phyloP scores from a whole-genome alignment of 441 rosid species.

The Populus hybrid region DNA sequence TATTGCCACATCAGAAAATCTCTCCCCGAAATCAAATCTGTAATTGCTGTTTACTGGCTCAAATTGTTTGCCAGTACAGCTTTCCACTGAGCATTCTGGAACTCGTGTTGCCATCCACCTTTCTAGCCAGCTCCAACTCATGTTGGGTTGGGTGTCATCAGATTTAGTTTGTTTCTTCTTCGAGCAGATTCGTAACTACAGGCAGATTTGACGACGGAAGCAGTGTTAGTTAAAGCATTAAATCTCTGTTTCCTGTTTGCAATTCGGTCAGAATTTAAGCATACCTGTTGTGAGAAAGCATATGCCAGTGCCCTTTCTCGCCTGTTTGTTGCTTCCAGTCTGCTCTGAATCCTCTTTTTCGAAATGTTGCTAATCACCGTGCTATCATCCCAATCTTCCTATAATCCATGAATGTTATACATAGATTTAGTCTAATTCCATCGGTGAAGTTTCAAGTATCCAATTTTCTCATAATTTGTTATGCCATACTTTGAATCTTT shows the following conservation, averaged over 20 bases:
- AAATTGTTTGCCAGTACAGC: conserved; percentile 22
- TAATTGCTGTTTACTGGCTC: conserved; percentile 27
- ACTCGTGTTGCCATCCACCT: conserved; percentile 87
- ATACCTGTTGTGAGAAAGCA: conserved; percentile 91
- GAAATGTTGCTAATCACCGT: conserved; percentile 73
- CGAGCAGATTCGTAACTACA: conserved; percentile 64
- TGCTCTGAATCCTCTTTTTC: conserved; percentile 59
- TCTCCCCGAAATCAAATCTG: conserved; percentile 26
- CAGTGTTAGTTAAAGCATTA: background rate
- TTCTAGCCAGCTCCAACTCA: conserved; percentile 87
- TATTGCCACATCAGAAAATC: conserved; percentile 34
- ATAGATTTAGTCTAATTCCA: background rate
- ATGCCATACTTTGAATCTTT: background rate
- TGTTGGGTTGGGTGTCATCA: conserved; percentile 40
- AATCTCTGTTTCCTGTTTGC: background rate
- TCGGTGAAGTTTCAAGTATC: background rate
- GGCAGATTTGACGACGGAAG: conserved; percentile 1
- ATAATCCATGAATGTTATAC: conserved; percentile 12
- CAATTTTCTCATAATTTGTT: background rate
- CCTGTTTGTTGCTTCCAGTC: conserved; percentile 68
- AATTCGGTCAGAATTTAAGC: background rate
- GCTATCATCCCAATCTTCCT: conserved; percentile 97
- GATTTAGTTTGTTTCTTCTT: conserved; percentile 49
- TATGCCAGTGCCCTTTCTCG: conserved; percentile 87
- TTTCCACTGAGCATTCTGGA: conserved; percentile 44